Base-by-base conservation (phyloP, 345 rosid genomes). In the Passiflora organensis region DNA sequence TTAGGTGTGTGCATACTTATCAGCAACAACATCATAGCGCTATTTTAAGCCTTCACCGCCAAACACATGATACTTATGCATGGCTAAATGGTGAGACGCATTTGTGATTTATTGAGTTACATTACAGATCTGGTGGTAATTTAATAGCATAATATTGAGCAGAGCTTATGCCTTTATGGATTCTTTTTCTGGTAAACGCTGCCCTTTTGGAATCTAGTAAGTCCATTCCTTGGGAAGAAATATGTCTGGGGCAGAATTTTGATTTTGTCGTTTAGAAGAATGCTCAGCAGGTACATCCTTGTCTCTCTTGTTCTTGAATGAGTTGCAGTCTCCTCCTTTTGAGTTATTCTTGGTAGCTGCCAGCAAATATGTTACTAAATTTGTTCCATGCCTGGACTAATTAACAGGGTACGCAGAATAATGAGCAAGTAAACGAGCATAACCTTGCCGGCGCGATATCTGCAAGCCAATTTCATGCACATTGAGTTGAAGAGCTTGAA, bases 141-240 rank as follows among this genome's bases (percentile, higher is more conserved):
- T 46, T 17, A 38, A 21, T 54, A 54, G 62, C 72, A 48, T 54
- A 25, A 21, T 41, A 17, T 19, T 41, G 41, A 16, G 4, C 32
- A 18, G 42, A 48, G 51, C 53, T 38, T 32, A 45, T 62, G 59
- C 59, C 55, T 60, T 56, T 56, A 60, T 68, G 63, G 13, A 50
- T 28, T 18, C 46, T 25, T 53, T 21, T 48, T 16, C 6, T 0
- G 32, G 10, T 6, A 6, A 14, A 1, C 1, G 43, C 2, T 24
- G 6, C 15, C 22, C n/a, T 16, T 16, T 21, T 44, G 51, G 23
- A 18, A 54, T 57, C 73, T 62, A 84, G 58, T 84, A 87, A 18
- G 82, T 82, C 96, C 96, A 87, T 65, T 87, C 96, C 18, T 82
- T 80, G 10, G 96, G 93, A 37, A 84, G 91, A 75, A 84, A 74